Conservation (phyloP, 768 basidiomycete species). For the Russula dissimulans region DNA sequence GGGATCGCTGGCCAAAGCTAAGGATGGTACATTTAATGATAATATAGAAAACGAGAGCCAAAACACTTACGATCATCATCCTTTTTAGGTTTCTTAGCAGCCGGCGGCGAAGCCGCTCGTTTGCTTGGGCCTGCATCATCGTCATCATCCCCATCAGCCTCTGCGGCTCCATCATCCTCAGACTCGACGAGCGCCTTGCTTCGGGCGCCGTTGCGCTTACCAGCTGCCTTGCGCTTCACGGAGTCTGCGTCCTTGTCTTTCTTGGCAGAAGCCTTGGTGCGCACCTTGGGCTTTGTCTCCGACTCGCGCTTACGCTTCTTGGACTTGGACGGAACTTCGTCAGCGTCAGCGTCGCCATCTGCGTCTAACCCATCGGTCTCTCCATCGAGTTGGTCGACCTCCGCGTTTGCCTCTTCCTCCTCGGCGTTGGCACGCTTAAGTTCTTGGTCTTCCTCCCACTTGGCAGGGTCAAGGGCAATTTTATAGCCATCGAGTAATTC, state of each 20-base stretch:
- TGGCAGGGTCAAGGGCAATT: slow-evolving; percentile 63
- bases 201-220: slow-evolving; percentile 50
- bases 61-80: slow-evolving; percentile 55
- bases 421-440: slow-evolving; percentile 27
- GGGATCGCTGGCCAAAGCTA: slow-evolving; percentile 42
- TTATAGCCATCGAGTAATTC: slow-evolving; percentile 72
- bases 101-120: slow-evolving; percentile 45
- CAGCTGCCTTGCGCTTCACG: slow-evolving; percentile 27
- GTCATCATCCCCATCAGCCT: slow-evolving; percentile 26
- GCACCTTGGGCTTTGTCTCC: slow-evolving; percentile 36
- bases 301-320: slow-evolving; percentile 59
- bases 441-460: slow-evolving; percentile 48
- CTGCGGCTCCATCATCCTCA: slow-evolving; percentile 46
- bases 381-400: slow-evolving; percentile 57
- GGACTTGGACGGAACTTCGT: slow-evolving; percentile 34
- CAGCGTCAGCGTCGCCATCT: slow-evolving; percentile 33
- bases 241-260: slow-evolving; percentile 34
- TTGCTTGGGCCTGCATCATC: slow-evolving; percentile 40
- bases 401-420: slow-evolving; percentile 46
- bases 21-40: slow-evolving; percentile 20
- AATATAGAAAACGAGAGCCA: slow-evolving; percentile 18
- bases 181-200: slow-evolving; percentile 58
- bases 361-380: slow-evolving; percentile 42
- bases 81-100: slow-evolving; percentile 56
- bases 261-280: slow-evolving; percentile 41